Percentiles rank a stretch among this genome's conserved stretches.
Evolutionary conservation across 768 basidiomycete species (phyloP).

Genomic region (Sporobolomyces phaffii): DNA sequence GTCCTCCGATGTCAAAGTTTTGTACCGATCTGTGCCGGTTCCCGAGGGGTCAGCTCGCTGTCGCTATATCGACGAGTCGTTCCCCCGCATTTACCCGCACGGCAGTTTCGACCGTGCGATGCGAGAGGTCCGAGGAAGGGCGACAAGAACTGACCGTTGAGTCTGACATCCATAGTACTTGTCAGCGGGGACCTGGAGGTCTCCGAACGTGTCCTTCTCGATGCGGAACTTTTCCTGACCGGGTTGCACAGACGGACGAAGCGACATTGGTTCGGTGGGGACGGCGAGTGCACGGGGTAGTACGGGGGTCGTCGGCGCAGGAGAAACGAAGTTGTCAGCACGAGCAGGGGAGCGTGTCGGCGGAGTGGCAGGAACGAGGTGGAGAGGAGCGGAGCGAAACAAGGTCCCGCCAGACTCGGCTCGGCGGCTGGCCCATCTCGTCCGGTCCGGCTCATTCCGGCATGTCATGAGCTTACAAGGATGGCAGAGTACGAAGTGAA

Average conservation of each 20-base stretch:
- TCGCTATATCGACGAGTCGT: background rate
- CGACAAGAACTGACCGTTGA: constrained; percentile 60
- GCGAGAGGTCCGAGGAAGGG: background rate
- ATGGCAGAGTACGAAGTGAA: constrained; percentile 32
- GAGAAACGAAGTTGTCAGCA: no score
- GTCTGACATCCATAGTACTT: constrained; percentile 99
- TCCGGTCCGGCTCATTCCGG: no score
- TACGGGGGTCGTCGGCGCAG: no score
- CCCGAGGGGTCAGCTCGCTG: background rate
- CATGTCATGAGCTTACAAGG: constrained; percentile 27
- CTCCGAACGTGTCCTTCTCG: constrained; percentile 93
- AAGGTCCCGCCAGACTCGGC: background rate
- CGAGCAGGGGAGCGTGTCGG: no score
- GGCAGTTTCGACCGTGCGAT: no score
- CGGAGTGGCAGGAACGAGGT: no score
- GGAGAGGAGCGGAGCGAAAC: background rate
- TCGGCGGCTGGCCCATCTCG: no score
- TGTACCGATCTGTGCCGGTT: constrained; percentile 64
- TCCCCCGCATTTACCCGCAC: background rate
- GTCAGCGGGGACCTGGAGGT: constrained; percentile 76
- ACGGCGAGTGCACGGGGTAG: no score
- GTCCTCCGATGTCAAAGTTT: constrained; percentile 98
- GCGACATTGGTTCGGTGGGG: background rate
- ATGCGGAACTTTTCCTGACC: constrained; percentile 45
- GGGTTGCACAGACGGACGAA: constrained; percentile 9